Conservation (phyloP, 331 rosid genomes). For the Saraca asoca region DNA sequence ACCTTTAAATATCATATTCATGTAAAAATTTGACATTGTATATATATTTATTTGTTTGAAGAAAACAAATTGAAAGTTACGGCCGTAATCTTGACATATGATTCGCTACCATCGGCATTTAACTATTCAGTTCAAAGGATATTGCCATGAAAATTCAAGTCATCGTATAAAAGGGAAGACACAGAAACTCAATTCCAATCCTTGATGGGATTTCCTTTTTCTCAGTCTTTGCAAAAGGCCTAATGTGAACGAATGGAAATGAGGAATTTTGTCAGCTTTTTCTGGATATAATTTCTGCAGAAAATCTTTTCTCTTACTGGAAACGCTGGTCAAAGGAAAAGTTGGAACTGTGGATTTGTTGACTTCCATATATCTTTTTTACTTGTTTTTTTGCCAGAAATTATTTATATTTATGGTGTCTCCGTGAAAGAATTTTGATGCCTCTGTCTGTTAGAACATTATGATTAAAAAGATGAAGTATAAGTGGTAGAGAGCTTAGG, state of each 20-base stretch:
- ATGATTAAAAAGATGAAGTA: slow-evolving; percentile 6
- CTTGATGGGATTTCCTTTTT: too few relatives aligned
- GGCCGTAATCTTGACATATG: too few relatives aligned
- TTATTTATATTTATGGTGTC: slow-evolving; percentile 39
- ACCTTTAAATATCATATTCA: too few relatives aligned
- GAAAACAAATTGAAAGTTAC: too few relatives aligned
- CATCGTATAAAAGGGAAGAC: too few relatives aligned
- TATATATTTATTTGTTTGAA: too few relatives aligned
- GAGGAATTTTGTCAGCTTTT: slow-evolving; percentile 6
- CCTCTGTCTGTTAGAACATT: slow-evolving; percentile 31
- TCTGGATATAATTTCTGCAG: slow-evolving; percentile 23
- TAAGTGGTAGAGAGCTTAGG: slow-evolving; percentile 31
- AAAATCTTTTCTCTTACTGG: slow-evolving; percentile 6
- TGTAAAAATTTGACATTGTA: too few relatives aligned
- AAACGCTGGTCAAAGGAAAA: slow-evolving; percentile 30
- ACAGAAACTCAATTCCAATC: too few relatives aligned
- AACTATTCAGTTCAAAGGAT: too few relatives aligned
- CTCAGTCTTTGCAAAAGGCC: neutral
- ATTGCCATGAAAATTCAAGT: too few relatives aligned
- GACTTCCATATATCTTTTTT: slow-evolving; percentile 29
- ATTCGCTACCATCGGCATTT: too few relatives aligned
- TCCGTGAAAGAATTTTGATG: slow-evolving; percentile 35
- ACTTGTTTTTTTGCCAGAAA: too few relatives aligned
- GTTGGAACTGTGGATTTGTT: slow-evolving; percentile 47
- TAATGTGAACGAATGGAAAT: slow-evolving; percentile 27